Base-by-base conservation (phyloP, 2,329 filamentous ascomycete species). In the Fusarium xyrophilum region DNA sequence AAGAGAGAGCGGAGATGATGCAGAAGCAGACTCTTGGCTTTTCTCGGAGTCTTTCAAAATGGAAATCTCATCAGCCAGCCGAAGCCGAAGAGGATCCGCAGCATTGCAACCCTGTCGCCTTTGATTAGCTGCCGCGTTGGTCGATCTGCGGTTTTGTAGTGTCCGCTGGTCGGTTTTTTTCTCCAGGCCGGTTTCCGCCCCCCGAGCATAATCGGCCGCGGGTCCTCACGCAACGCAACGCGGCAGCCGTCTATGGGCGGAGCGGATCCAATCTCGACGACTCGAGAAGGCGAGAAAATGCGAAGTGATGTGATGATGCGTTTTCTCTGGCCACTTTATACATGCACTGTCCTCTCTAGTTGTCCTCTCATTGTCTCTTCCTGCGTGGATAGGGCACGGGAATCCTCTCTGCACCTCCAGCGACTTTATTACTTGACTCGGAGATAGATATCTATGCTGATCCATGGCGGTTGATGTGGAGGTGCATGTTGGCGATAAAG, bases 301-400 rank as follows among this genome's bases (percentile, higher is more conserved):
- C 66, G 68, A 72, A 66, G 60, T 73, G 71, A 73, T 73, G 68
- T 73, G 66, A 72, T 73, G 63, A 39, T 73, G 68, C 71, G 60
- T 70, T 57, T 65, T 35, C 56, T 58, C 51, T 65, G 67, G 71
- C 62, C 63, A 69, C 67, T 68, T 64, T 33, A 44, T 42, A 47
- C 63, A 42, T 56, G 44, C 44, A 68, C 38, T 65, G 42, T 48
- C 21, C 44, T 48, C 51, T 50, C 30, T n/a, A 12, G 43, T 21
- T 44, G 43, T 63, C 38, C 43, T 56, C 19, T n/a, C 14, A 39
- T 53, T 58, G 56, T 44, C 40, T 68, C 47, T 36, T 61, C 52
- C 67, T 70, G 67, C 67, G 67, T 25, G 58, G 54, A 70, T 59
- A 69, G 64, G 66, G 66, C 66, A 67, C 67, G 67, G 67, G 38